A percentile compares a stretch with the other conserved stretches of the same genome.
phyloP scores from a whole-genome alignment of 768 basidiomycete genomes.

The Boletus barrowsii region DNA sequence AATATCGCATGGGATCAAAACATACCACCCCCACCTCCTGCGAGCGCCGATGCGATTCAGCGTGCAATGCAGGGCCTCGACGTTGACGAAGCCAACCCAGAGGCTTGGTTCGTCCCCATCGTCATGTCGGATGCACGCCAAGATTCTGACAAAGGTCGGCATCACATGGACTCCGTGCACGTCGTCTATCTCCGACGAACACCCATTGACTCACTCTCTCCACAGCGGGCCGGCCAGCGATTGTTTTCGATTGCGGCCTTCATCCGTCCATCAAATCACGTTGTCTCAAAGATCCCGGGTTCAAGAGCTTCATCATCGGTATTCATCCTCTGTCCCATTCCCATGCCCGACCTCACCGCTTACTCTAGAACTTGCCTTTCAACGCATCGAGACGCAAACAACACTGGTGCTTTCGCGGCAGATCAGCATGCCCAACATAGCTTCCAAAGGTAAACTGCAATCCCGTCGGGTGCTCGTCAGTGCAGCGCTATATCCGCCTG shows the following conservation, averaged over 20 bases:
- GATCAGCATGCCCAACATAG: conserved; percentile 73
- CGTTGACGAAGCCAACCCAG: conserved; percentile 36
- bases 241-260: conserved; percentile 75
- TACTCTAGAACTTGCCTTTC: conserved; percentile 59
- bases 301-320: conserved; percentile 72
- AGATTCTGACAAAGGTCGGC: conserved; percentile 69
- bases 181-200: conserved; percentile 16
- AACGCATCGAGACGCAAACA: conserved; percentile 63
- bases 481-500: conserved; percentile 34
- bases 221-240: conserved; percentile 62
- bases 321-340: background rate
- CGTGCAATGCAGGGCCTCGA: conserved; percentile 54
- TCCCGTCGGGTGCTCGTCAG: conserved; percentile 61
- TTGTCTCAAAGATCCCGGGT: conserved; percentile 55
- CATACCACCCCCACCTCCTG: conserved; percentile 67
- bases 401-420: conserved; percentile 60
- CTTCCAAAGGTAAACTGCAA: conserved; percentile 65
- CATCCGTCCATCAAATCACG: conserved; percentile 58
- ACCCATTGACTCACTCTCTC: conserved; percentile 4
- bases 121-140: conserved; percentile 61
- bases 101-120: conserved; percentile 65
- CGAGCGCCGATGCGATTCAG: conserved; percentile 54
- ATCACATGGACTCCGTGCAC: conserved; percentile 7
- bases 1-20: conserved; percentile 70
- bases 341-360: conserved; percentile 13